Evolutionary conservation across 2,329 filamentous ascomycete genomes (phyloP), one percentile per base, ranked within the genome.

Genomic region (Penicillium sp.): DNA sequence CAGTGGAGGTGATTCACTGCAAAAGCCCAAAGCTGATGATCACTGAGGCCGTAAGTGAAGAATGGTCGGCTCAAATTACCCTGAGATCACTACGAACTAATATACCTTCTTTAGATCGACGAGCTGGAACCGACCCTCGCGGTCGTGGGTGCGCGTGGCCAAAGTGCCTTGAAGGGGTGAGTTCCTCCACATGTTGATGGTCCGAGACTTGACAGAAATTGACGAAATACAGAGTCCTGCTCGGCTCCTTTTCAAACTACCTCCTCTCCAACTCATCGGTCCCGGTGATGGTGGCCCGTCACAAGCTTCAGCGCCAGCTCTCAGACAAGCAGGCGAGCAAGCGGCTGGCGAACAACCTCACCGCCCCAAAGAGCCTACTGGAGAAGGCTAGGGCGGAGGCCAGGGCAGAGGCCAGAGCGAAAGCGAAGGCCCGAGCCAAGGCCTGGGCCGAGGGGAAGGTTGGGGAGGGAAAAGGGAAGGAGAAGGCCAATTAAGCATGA

Each of bases 201-300:
- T 26, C n/a, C 11, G 19, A 28, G 14, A 10, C 33, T 28, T 54
- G 19, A 22, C 45, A 38, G n/a, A 13, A 7, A 30, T 62, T 70
- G 55, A 68, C 52, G 16, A 26, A 37, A 45, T 4, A 22, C 69
- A 96, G 93, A 73, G 94, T 97, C 25, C 89, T 99, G 62, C 84
- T 99, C 33, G 95, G 95, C 28, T 97, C 93, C 0, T 98, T 99
- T 78, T 96, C 92, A 62, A 98, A 98, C 75, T 99, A 99, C 73
- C 84, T 99, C 7, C 93, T 99, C 35, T 96, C 93, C 40, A 98
- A 98, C 80, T 96, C 92, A 65, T 96, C 92, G 2, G 93, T 96
- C 16, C 95, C 95, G 0, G 95, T 99, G 62, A 99, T 99, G 95
- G 95, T 98, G 38, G 95, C 95, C 7, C 84, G 95, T 61, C 97